Evolutionary conservation across 2,329 filamentous ascomycete genomes (phyloP), one percentile per base, ranked within the genome.

Genomic region (Dactylellina haptotyla): DNA sequence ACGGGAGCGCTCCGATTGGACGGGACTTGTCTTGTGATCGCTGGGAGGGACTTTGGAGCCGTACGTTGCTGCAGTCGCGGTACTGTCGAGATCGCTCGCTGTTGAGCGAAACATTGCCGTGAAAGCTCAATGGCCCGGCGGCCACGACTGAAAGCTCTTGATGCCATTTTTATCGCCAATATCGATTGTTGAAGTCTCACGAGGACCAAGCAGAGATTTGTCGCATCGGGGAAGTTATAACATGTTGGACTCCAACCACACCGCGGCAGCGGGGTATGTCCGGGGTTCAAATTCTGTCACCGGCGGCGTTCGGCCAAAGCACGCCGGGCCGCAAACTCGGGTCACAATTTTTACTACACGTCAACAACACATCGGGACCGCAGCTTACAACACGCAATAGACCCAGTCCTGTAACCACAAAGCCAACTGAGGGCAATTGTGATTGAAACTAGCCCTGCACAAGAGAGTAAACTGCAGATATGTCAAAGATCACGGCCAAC

Each of bases 301-400:
- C 37, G 61, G 61, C 61, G 61, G 61, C 50, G 25, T 56, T 65
- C 61, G 61, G 61, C 61, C 61, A 56, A n/a, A n/a, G n/a, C n/a
- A n/a, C n/a, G n/a, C 34, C 34, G 34, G 34, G 9, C 9, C 2
- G 34, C n/a, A n/a, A n/a, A n/a, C n/a, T n/a, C n/a, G n/a, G n/a
- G n/a, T n/a, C n/a, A n/a, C n/a, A n/a, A n/a, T n/a, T n/a, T n/a
- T n/a, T n/a, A n/a, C n/a, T n/a, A n/a, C n/a, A n/a, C n/a, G n/a
- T n/a, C n/a, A n/a, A n/a, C n/a, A n/a, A n/a, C n/a, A n/a, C n/a
- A n/a, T n/a, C n/a, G n/a, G n/a, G n/a, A n/a, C n/a, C n/a, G n/a
- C n/a, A n/a, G n/a, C n/a, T n/a, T n/a, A n/a, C n/a, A n/a, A n/a
- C n/a, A n/a, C n/a, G n/a, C n/a, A n/a, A n/a, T n/a, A n/a, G n/a